Evolutionary conservation across 352 stramenopile genomes (phyloP), one percentile per base, ranked within the genome.

Genomic region (Globisporangium yorkense): DNA sequence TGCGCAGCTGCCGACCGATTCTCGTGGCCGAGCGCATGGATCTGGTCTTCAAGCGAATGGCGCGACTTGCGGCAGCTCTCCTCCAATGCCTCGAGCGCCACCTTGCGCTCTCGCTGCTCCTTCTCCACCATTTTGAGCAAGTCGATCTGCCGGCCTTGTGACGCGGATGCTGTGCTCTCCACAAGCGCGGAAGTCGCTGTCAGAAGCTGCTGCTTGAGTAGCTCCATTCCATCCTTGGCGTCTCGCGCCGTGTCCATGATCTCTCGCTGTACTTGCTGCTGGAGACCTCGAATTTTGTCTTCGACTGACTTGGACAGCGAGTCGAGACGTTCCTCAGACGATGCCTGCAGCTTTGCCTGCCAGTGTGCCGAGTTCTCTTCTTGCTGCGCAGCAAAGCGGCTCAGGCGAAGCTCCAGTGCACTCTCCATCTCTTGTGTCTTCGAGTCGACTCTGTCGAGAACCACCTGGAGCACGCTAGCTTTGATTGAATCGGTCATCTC

Each of bases 31-130:
- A 84, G 13, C 9, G 56, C 49, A 15, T 89, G 68, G 12, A 87
- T 50, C 24, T 74, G 64, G 43, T 89, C 77, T 67, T 89, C 71
- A 5, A 84, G 53, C 3, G 67, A 57, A 20, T 86, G 70, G 7
- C 78, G 72, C 21, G 43, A 63, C 33, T 76, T 77, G 41, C 76
- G 74, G 0, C 80, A 53, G 3, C 67, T 63, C 56, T 89, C 79
- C 0, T 82, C 59, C 0, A 82, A 29, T 0, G 54, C 40, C 8
- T 85, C 74, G 2, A 82, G 16, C 5, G 57, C 49, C 31, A 62
- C 21, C 33, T 80, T 86, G 10, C 75, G 57, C 29, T 89, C 79
- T 31, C 69, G 73, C 54, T 82, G 70, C 46, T 89, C 79, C 12
- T 47, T 70, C 29, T 83, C 66, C 46, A 80, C 0, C 51, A 68